Percentiles rank a stretch among this genome's conserved stretches.
phyloP scores from a whole-genome alignment of 1,284 basidiomycete genomes.

The Mycocalia duriaeana region DNA sequence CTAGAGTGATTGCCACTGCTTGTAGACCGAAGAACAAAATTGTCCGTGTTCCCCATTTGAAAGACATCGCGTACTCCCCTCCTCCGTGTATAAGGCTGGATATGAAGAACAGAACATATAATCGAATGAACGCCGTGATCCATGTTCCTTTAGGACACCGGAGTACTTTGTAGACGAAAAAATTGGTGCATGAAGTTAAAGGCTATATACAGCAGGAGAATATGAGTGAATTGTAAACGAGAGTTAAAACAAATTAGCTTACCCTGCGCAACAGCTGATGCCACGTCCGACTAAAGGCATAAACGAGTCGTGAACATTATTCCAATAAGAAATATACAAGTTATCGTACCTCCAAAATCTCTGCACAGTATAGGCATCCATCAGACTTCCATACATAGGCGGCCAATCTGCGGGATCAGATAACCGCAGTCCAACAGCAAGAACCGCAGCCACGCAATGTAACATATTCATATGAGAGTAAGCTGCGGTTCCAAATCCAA shows the following conservation, averaged over 20 bases:
- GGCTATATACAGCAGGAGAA: background rate
- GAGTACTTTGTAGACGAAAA: background rate
- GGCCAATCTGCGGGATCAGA: conserved; percentile 16
- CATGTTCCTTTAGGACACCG: background rate
- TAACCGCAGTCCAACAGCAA: conserved; percentile 11
- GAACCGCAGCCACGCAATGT: conserved; percentile 6
- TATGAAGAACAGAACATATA: conserved; percentile 20
- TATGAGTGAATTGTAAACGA: background rate
- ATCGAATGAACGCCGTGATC: conserved; percentile 4
- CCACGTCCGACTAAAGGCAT: background rate
- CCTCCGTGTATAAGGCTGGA: conserved; percentile 20
- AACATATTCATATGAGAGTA: conserved; percentile 6
- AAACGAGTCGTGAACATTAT: background rate
- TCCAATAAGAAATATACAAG: background rate
- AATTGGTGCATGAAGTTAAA: background rate
- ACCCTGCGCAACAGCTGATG: background rate
- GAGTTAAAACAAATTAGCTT: background rate
- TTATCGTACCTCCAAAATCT: conserved; percentile 11
- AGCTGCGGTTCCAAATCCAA: conserved; percentile 1
- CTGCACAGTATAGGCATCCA: conserved; percentile 12
- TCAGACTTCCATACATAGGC: conserved; percentile 9
- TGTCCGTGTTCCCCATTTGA: conserved; percentile 12
- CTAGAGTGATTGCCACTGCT: conserved; percentile 19
- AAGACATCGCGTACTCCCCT: conserved; percentile 21
- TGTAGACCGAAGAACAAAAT: conserved; percentile 24